Evolutionary conservation across 768 basidiomycete genomes (phyloP).

Genomic region (Paxillus rubicundulus): DNA sequence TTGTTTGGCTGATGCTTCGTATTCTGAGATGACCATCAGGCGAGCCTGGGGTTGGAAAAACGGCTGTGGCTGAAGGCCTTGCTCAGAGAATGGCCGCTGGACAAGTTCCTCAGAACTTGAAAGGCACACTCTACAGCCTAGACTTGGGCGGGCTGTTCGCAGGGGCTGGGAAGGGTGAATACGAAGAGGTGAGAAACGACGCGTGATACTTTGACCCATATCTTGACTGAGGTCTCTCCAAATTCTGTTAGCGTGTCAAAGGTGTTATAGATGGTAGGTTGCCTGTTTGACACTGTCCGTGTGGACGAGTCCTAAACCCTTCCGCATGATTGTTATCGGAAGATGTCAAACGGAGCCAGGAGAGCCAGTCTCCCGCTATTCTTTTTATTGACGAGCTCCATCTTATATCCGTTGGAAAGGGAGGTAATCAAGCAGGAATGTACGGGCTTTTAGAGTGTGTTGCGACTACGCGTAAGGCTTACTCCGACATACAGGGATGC

Average conservation of each 20-base stretch:
- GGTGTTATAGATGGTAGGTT: constrained; percentile 7
- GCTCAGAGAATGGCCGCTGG: constrained; percentile 5
- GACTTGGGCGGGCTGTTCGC: constrained; percentile 8
- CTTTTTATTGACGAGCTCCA: constrained; percentile 12
- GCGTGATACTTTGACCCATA: not conserved
- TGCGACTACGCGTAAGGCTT: too few species aligned
- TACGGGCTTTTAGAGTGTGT: not conserved
- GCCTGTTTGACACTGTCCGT: too few species aligned
- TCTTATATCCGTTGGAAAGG: constrained; percentile 9
- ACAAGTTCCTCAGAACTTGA: constrained; percentile 7
- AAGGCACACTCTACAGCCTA: constrained; percentile 5
- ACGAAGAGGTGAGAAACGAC: constrained; percentile 3
- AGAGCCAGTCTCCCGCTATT: constrained; percentile 8
- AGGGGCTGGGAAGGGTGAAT: constrained; percentile 10
- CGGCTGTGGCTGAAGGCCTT: constrained; percentile 7
- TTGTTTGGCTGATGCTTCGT: not conserved
- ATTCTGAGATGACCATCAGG: not conserved
- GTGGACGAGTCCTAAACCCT: too few species aligned
- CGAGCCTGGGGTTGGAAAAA: constrained; percentile 10
- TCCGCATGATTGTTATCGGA: too few species aligned
- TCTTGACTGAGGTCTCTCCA: not conserved
- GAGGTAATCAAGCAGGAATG: constrained; percentile 6
- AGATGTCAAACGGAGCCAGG: constrained; percentile 9
- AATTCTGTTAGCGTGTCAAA: constrained; percentile 5
- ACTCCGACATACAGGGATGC: constrained; percentile 4